Base-by-base conservation (phyloP, 2,329 filamentous ascomycete genomes). In the Tolypocladium ovalisporum region DNA sequence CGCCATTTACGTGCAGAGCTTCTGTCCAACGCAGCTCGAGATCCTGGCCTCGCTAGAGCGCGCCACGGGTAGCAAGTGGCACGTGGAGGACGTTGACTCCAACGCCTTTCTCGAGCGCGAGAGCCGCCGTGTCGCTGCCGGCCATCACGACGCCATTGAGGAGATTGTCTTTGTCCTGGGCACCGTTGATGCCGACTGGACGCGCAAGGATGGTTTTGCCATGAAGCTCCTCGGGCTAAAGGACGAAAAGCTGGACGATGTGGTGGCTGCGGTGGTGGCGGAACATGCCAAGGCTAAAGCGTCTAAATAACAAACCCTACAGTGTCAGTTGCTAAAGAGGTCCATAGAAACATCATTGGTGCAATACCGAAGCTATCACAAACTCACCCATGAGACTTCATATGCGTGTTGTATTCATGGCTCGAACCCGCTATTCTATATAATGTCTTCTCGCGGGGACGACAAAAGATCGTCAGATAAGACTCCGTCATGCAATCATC, bases 121-220 rank as follows among this genome's bases (percentile, higher is more conserved):
- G 54, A 74, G 73, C 63, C 61, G 59, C 8, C 66, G 66, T 57
- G 71, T 70, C n/a, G 70, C 76, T 17, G 66, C 63, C 0, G 76
- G 71, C 0, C 67, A 77, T 36, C 61, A 59, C 19, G 66, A 66
- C 1, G 73, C 75, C 0, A 64, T 76, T 36, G 75, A 79, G 64
- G 73, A 79, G 51, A 68, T 80, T 59, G 78, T 80, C 2, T 80
- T 78, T 60, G 77, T 76, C 37, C 65, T 80, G 1, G 77, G 78
- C 1, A 71, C 74, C 0, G 59, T 79, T 0, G 73, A 79, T 51
- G 76, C 77, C 0, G 74, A 80, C 57, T 80, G 78, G 77, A 76
- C 75, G 19, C 64, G 63, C 56, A 70, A 71, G 39, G 67, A 73
- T 2, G 75, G 69, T 0, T 79, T 76, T 57, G 72, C 76, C 2